A percentile compares a stretch with the other conserved stretches of the same genome.
phyloP scores from a whole-genome alignment of 1,284 basidiomycete species.

The Puccinia polysora region DNA sequence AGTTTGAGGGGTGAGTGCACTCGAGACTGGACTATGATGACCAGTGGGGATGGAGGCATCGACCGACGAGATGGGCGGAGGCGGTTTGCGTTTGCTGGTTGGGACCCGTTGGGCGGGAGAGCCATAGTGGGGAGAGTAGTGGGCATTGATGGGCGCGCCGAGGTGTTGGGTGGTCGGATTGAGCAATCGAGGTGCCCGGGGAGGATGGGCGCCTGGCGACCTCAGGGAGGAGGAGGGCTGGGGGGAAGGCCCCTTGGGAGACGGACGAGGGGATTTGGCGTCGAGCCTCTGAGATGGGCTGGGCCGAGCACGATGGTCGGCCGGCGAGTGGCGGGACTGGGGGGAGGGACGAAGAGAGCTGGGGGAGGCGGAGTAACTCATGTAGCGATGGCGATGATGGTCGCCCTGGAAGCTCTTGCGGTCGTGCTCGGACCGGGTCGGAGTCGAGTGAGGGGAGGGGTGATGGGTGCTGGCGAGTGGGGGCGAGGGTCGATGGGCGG shows the following conservation, averaged over 20 bases:
- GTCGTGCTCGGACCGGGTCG: neutral
- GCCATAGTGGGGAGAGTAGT: conserved; percentile 39
- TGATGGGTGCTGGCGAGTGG: neutral
- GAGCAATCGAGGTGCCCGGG: neutral
- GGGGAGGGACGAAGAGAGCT: neutral
- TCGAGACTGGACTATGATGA: neutral
- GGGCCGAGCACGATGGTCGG: neutral
- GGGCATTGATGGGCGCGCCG: conserved; percentile 28
- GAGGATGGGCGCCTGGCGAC: neutral
- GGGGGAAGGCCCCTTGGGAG: too few species aligned
- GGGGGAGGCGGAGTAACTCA: conserved; percentile 2
- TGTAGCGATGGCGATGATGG: conserved; percentile 40
- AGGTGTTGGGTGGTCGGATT: conserved; percentile 4
- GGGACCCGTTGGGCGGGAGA: neutral
- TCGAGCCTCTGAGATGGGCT: neutral
- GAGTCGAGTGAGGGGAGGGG: neutral
- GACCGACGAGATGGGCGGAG: neutral
- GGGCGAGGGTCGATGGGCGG: too few species aligned
- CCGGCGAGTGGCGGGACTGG: neutral
- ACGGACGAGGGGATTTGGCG: neutral
- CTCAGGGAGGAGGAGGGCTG: neutral
- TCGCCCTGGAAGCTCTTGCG: conserved; percentile 36
- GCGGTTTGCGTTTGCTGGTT: conserved; percentile 28
- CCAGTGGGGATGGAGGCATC: neutral
- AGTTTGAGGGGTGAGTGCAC: conserved; percentile 2